These are phyloP conservation scores for Syzygium oleosum DNA, from an alignment of 345 rosid species.

Conservation along the genomic window DNA sequence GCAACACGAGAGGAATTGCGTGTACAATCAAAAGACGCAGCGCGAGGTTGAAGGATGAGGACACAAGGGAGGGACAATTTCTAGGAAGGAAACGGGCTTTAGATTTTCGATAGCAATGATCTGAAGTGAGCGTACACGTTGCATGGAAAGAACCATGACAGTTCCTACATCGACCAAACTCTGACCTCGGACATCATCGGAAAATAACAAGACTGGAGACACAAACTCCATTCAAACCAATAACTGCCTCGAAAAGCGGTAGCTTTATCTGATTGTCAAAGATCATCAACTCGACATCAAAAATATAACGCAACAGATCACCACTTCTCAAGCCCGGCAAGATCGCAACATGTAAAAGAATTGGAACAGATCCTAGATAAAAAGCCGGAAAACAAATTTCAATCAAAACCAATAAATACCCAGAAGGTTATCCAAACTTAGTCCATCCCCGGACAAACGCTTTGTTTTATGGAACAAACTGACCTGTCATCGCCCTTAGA, in stretches of 20 bases:
- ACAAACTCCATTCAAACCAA: too few relatives aligned
- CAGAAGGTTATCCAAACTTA: too few relatives aligned
- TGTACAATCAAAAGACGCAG: too few relatives aligned
- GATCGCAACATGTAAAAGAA: neutral
- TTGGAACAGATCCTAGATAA: neutral
- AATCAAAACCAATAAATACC: too few relatives aligned
- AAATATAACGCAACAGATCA: neutral
- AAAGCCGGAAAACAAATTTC: too few relatives aligned
- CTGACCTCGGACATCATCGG: neutral
- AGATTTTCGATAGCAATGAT: neutral
- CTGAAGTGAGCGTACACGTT: neutral
- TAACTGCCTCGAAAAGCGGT: too few relatives aligned
- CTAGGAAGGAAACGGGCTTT: neutral
- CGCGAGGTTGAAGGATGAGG: too few relatives aligned
- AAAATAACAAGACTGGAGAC: neutral
- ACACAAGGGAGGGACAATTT: too few relatives aligned
- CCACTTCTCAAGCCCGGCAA: neutral
- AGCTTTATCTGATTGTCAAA: too few relatives aligned
- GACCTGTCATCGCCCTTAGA: neutral
- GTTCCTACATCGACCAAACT: neutral
- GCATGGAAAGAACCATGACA: neutral
- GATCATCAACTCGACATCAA: neutral
- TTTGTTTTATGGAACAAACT: neutral
- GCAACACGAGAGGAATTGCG: too few relatives aligned
- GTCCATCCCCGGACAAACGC: neutral